Evolutionary conservation across 495 filamentous ascomycete species (phyloP), one percentile per base, ranked within the genome.

Genomic region (Podospora pseudoanserina): DNA sequence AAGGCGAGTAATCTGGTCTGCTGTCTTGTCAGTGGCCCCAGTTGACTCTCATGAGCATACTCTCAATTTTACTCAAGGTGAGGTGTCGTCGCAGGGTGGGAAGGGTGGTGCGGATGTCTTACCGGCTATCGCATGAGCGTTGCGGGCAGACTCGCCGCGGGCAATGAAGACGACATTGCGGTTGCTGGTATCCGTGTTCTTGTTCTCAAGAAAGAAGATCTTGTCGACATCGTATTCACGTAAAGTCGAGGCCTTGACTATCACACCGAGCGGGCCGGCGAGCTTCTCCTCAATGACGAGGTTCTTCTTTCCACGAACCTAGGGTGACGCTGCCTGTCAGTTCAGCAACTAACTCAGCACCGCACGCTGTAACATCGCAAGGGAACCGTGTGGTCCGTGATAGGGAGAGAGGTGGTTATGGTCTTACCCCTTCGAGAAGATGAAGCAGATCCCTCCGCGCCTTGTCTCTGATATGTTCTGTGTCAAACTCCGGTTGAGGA

Each of bases 221-320:
- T 93, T 95, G 78, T 98, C 94, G 73, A 98, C 93, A 18, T 96
- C 96, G 83, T 98, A 96, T 72, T 99, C 94, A 72, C 87, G 82
- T 39, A 86, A 69, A 6, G 80, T 86, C 58, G 96, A 97, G 74
- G 97, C 95, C 77, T 97, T 97, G 81, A 96, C 91, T 75, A 98
- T 90, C 65, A 96, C 85, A 61, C 92, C 92, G 63, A 99, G 85
- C 44, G 93, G 91, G 53, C 94, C 94, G 70, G 94, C 93, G 72
- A 99, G 85, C 73, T 89, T 86, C 78, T 92, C 90, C 76, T 97
- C 94, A 74, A 98, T 89, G 65, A 98, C 90, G 69, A 99, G 85
- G 79, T 97, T 97, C 84, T 99, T 99, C 88, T 97, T 98, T 67
- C 96, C 96, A 76, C 92, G 90, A 68, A 97, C 91, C 95, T 99